These are phyloP conservation scores for Termitomyces sp. DNA, from an alignment of 768 basidiomycete genomes.

Conservation along the genomic window DNA sequence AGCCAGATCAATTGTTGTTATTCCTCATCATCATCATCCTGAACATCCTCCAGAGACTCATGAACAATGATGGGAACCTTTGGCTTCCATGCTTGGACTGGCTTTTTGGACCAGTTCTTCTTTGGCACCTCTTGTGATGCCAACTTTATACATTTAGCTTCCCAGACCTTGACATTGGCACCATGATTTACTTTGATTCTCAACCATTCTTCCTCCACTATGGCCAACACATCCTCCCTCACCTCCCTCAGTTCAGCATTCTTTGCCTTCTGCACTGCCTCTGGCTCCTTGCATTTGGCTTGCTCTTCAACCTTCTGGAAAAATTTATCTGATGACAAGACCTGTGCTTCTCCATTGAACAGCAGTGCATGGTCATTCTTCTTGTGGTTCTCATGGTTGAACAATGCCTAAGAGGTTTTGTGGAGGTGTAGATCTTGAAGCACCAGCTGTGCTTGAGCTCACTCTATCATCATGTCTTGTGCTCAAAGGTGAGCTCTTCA, in stretches of 20 bases:
- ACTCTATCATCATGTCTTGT: not conserved
- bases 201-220: constrained; percentile 15
- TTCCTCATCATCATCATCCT: constrained; percentile 7
- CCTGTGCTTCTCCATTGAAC: not conserved
- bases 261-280: not conserved
- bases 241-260: too few species aligned
- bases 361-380: not conserved
- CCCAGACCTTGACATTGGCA: not conserved
- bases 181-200: constrained; percentile 15
- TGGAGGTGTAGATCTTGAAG: not conserved
- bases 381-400: not conserved
- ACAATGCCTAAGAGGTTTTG: not conserved
- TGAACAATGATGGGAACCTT: constrained; percentile 6
- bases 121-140: constrained; percentile 11
- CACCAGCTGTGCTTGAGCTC: not conserved
- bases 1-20: not conserved
- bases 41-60: not conserved
- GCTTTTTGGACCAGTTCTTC: constrained; percentile 17
- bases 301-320: not conserved
- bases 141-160: constrained; percentile 13
- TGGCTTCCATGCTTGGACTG: constrained; percentile 15
- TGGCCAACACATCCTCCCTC: not conserved
- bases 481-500: not conserved
- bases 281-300: not conserved
- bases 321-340: not conserved